phyloP scores from a whole-genome alignment of 1,139 yeast genomes.

The Yamadazyma pseudoaaseri region DNA sequence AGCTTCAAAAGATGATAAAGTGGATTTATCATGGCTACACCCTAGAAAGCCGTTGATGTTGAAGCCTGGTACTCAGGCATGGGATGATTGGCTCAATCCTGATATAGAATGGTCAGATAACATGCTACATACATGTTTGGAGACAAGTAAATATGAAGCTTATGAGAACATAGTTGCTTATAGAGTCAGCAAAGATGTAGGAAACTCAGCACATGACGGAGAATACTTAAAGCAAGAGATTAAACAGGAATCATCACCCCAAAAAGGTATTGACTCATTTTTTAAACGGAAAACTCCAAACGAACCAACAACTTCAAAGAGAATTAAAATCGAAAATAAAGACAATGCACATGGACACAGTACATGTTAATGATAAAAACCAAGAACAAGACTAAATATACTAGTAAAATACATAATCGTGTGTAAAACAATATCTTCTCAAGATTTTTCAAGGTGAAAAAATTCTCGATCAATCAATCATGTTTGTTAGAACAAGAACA shows the following conservation, averaged over 20 bases:
- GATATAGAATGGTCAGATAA: slow-evolving; percentile 35
- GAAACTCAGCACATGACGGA: slow-evolving; percentile 55
- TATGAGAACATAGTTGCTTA: slow-evolving; percentile 48
- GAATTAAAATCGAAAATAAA: neutral
- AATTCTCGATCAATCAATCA: slow-evolving; percentile 2
- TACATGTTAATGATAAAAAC: no score
- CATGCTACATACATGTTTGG: slow-evolving; percentile 35
- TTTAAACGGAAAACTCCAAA: slow-evolving; percentile 1
- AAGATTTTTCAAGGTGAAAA: slow-evolving; percentile 4
- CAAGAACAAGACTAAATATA: no score
- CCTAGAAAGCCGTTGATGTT: slow-evolving; percentile 73
- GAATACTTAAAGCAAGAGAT: slow-evolving; percentile 37
- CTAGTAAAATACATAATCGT: no score
- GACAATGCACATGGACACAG: no score
- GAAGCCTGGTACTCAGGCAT: slow-evolving; percentile 52
- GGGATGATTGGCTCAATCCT: slow-evolving; percentile 65
- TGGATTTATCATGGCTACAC: slow-evolving; percentile 68
- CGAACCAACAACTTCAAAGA: neutral
- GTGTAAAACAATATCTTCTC: neutral
- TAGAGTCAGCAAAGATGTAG: slow-evolving; percentile 63
- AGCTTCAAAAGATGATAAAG: slow-evolving; percentile 46
- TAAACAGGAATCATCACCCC: slow-evolving; percentile 12
- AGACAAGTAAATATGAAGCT: slow-evolving; percentile 37
- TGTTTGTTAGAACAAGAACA: slow-evolving; percentile 1
- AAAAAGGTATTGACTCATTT: slow-evolving; percentile 3